Base-by-base conservation (phyloP, 768 basidiomycete genomes). In the Leucogyrophana mollusca region DNA sequence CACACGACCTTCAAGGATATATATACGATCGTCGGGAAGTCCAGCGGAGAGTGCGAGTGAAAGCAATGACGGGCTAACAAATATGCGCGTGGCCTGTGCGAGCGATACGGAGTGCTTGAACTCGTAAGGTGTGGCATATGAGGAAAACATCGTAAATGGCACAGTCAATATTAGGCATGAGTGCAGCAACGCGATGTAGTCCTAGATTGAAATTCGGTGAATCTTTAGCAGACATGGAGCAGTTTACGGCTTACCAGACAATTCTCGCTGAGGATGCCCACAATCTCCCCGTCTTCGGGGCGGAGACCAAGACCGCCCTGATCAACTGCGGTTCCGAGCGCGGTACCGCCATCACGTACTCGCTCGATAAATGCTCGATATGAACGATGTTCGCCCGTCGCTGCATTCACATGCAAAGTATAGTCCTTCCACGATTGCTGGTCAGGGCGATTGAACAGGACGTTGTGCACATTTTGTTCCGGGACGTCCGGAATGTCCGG, bases 241-340 rank as follows among this genome's bases (percentile, higher is more conserved):
- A n/a, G n/a, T n/a, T n/a, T n/a, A n/a, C n/a, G 14, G 63, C 78
- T 54, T 59, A 84, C 85, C 54, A 78, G 55, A 34, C 76, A 82
- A 55, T 87, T 88, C 32, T 79, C 71, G 59, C 80, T 78, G 58
- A 84, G 70, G n/a, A 87, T 77, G 2, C 82, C 85, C 16, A 88
- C 70, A 20, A 84, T 75, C 40, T 82, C 79, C 0, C 71, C 71
- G 14, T 71, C 64, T 35, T 69, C 69, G 1, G 60, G 64, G 13
- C 59, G 51, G 9, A 86, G 52, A 1, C 74, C 82, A 5, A 83
- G 65, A 0, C 84, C 81, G 2, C 81, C 81, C n/a, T 73, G 59
- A 0, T 65, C 52, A 6, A 61, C 51, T 4, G 76, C 66, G 18
- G 68, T 59, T 2, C 68, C 77, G 1, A 85, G 64, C 1, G 74